These are phyloP conservation scores for Hypoxylon sp. DNA, from an alignment of 2,329 filamentous ascomycete genomes.

Conservation along the genomic window DNA sequence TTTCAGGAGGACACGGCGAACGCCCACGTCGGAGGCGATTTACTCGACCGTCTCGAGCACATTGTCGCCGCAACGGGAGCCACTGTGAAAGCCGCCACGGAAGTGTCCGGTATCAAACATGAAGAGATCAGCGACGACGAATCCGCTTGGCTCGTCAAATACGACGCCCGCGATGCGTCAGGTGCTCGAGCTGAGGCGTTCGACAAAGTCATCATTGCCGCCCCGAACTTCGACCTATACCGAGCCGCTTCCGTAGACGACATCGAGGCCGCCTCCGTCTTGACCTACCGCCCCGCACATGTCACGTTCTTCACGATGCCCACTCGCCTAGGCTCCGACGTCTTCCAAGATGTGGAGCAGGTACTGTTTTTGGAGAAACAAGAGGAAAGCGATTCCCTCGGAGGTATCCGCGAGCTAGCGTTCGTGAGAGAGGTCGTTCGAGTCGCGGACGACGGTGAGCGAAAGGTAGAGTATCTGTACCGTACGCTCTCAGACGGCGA, in stretches of 20 bases:
- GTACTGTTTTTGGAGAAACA: constrained; percentile 29
- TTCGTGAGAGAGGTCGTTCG: constrained; percentile 32
- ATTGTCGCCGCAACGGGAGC: constrained; percentile 20
- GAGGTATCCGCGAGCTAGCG: constrained; percentile 27
- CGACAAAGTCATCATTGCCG: constrained; percentile 39
- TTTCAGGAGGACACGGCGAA: constrained; percentile 41
- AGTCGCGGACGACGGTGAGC: constrained; percentile 5
- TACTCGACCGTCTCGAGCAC: constrained; percentile 32
- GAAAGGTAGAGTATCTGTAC: constrained; percentile 37
- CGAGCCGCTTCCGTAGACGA: constrained; percentile 23
- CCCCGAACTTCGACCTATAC: constrained; percentile 31
- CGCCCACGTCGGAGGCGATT: constrained; percentile 36
- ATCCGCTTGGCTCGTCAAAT: constrained; percentile 35
- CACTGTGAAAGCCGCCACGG: constrained; percentile 20
- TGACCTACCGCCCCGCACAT: constrained; percentile 28
- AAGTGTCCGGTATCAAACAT: constrained; percentile 33
- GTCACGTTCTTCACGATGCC: constrained; percentile 37
- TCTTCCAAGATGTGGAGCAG: constrained; percentile 22
- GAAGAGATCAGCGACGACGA: constrained; percentile 21
- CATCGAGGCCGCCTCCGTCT: constrained; percentile 28
- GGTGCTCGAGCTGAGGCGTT: constrained; percentile 26
- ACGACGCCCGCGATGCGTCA: constrained; percentile 1
- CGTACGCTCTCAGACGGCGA: constrained; percentile 33
- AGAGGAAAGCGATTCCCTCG: constrained; percentile 7
- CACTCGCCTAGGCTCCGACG: constrained; percentile 13